Percentiles rank a stretch among this genome's conserved stretches.
These are phyloP conservation scores for Coriolopsis trogii DNA, from an alignment of 1,284 basidiomycete genomes.

Conservation along the genomic window DNA sequence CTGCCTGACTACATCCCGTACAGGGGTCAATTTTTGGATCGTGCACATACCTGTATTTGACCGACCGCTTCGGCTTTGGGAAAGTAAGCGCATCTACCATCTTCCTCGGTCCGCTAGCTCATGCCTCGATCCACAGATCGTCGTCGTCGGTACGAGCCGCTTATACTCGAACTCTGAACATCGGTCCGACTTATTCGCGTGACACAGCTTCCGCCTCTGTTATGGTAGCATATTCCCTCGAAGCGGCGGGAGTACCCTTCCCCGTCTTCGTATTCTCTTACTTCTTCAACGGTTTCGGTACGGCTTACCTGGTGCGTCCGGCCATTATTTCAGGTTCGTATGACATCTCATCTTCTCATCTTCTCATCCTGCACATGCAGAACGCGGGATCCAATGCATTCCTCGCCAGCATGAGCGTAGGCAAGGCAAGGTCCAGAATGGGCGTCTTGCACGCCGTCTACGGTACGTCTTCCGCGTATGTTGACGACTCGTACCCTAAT, in stretches of 20 bases:
- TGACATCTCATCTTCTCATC: not conserved
- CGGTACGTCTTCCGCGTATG: constrained; percentile 28
- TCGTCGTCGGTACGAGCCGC: constrained; percentile 25
- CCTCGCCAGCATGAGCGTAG: constrained; percentile 45
- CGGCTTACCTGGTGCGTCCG: constrained; percentile 49
- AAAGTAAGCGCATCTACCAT: constrained; percentile 38
- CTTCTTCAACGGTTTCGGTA: constrained; percentile 63
- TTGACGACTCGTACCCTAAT: too few species aligned
- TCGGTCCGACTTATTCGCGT: not conserved
- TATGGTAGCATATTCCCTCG: constrained; percentile 52
- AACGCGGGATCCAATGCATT: constrained; percentile 60
- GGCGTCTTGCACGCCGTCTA: constrained; percentile 58
- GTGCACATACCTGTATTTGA: constrained; percentile 50
- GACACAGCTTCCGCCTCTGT: constrained; percentile 32
- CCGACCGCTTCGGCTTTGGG: constrained; percentile 58
- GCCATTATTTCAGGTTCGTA: not conserved
- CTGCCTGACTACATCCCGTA: not conserved
- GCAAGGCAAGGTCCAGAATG: constrained; percentile 54
- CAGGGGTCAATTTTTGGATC: constrained; percentile 54
- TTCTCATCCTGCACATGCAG: constrained; percentile 22
- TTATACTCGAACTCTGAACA: not conserved
- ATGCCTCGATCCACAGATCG: constrained; percentile 21
- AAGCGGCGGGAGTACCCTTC: constrained; percentile 64
- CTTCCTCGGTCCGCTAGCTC: not conserved
- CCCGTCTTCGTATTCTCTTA: constrained; percentile 62